A percentile compares a stretch with the other conserved stretches of the same genome.
Conservation (phyloP, 78 protist species). For the Planoprotostelium fungivorum region DNA sequence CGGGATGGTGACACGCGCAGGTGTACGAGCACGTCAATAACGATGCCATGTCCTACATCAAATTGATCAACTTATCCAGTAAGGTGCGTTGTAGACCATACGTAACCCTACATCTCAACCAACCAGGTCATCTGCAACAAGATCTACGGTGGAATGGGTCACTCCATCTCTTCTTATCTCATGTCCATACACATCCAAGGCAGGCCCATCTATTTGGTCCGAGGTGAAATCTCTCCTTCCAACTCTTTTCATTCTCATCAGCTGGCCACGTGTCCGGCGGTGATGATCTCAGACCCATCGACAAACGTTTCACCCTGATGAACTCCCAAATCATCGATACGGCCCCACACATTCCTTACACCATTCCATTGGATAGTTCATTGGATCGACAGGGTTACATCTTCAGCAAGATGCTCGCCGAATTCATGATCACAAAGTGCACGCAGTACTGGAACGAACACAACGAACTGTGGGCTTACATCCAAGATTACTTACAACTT, state of each 20-base stretch:
- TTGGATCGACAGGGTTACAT: not conserved
- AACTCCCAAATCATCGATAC: not conserved
- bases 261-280: not conserved
- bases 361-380: not conserved
- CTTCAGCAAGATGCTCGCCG: not conserved
- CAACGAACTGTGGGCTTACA: not conserved
- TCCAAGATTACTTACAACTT: not conserved
- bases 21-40: not conserved
- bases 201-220: slow-evolving; percentile 6
- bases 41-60: slow-evolving; percentile 5
- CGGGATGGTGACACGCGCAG: slow-evolving; percentile 3
- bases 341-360: not conserved
- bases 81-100: not conserved
- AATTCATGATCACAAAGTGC: not conserved
- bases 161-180: not conserved
- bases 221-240: not conserved
- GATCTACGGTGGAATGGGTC: not conserved
- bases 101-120: not conserved
- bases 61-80: slow-evolving; percentile 3
- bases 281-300: not conserved
- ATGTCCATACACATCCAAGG: not conserved
- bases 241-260: not conserved
- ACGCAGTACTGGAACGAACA: not conserved
- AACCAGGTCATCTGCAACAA: not conserved
- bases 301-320: not conserved